Evolutionary conservation across 2,329 filamentous ascomycete genomes (phyloP).

Genomic region (Dichotomopilus funicola): DNA sequence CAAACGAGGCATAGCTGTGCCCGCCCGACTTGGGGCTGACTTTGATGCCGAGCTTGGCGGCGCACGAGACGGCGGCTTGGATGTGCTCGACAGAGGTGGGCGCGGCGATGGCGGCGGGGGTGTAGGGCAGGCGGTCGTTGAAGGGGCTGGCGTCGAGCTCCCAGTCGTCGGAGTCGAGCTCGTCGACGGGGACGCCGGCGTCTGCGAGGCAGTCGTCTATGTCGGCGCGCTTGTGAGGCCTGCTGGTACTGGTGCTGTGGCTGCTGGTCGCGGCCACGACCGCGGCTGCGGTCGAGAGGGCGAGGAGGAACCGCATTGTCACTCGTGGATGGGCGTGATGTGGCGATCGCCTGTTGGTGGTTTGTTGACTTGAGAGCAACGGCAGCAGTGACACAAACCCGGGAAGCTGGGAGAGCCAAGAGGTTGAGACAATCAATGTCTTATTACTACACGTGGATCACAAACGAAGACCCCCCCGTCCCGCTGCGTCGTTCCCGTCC

Average conservation of each 20-base stretch:
- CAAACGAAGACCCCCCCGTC: no score
- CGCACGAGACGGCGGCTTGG: conserved; percentile 41
- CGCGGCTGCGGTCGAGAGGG: conserved; percentile 15
- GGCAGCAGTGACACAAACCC: no score
- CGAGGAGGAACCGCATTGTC: not conserved
- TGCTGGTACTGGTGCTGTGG: not conserved
- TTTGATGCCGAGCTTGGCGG: conserved; percentile 34
- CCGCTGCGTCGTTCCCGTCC: no score
- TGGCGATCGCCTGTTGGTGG: no score
- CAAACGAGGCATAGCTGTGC: conserved; percentile 45
- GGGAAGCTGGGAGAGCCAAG: no score
- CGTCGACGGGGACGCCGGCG: conserved; percentile 24
- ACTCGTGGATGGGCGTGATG: no score
- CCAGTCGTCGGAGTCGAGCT: conserved; percentile 22
- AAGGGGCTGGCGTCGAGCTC: conserved; percentile 24
- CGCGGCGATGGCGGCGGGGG: conserved; percentile 38
- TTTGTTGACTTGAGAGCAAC: not conserved
- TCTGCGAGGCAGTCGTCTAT: conserved; percentile 26
- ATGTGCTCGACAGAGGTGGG: conserved; percentile 39
- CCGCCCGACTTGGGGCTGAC: conserved; percentile 45
- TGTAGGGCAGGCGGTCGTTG: conserved; percentile 28
- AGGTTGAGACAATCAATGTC: no score
- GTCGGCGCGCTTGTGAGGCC: conserved; percentile 19
- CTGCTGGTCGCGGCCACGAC: conserved; percentile 21
- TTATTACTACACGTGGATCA: no score